A percentile compares a stretch with the other conserved stretches of the same genome.
Conservation (phyloP, 805 yeast genomes). For the Saturnispora halmiae region DNA sequence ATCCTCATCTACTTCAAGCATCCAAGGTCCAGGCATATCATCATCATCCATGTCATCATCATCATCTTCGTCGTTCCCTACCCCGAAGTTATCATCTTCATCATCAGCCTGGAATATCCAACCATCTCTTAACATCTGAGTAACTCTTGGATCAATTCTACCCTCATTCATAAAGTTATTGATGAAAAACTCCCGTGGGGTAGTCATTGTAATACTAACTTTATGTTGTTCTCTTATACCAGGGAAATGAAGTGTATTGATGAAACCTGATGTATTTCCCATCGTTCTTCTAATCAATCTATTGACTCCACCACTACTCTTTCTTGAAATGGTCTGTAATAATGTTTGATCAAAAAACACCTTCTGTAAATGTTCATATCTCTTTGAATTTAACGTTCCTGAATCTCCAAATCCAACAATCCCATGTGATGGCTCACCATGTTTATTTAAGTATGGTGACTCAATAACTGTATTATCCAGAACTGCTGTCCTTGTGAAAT, state of each 20-base stretch:
- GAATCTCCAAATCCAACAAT: conserved; percentile 45
- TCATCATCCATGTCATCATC: conserved; percentile 20
- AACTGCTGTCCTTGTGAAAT: conserved; percentile 10
- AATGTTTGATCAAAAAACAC: conserved; percentile 48
- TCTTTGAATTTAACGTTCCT: conserved; percentile 42
- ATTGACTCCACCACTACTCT: conserved; percentile 8
- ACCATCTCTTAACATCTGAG: conserved; percentile 8
- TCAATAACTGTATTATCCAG: conserved; percentile 28
- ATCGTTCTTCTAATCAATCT: conserved; percentile 2
- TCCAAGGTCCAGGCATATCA: conserved; percentile 2
- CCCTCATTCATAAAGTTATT: conserved; percentile 3
- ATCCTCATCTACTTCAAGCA: conserved; percentile 11
- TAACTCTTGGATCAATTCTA: conserved; percentile 7
- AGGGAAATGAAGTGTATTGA: conserved; percentile 17
- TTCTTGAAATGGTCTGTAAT: conserved; percentile 13
- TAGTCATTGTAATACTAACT: conserved; percentile 18
- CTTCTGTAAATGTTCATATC: conserved; percentile 49
- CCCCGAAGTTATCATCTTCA: conserved; percentile 16
- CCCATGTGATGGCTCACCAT: conserved; percentile 62
- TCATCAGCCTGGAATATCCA: conserved; percentile 15
- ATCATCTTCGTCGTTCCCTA: conserved; percentile 9
- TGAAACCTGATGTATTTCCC: conserved; percentile 11
- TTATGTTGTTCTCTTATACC: conserved; percentile 21
- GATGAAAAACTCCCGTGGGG: conserved; percentile 5
- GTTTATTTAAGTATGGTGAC: conserved; percentile 64